Conservation (phyloP, 306 rosid genomes). For the Rubus idaeus region DNA sequence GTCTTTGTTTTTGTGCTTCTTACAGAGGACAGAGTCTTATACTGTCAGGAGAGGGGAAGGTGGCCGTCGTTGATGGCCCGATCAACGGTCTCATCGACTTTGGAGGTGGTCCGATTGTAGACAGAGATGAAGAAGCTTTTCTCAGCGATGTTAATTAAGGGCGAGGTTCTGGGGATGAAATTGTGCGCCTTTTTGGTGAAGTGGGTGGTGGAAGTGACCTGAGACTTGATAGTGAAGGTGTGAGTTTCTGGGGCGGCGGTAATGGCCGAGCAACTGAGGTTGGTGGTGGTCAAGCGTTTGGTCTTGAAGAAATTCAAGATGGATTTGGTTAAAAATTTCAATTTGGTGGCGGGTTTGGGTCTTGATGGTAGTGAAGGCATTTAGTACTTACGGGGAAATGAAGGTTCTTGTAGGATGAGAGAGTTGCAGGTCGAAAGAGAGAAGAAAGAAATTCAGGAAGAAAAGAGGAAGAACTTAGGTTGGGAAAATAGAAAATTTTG, state of each 20-base stretch:
- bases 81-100: no score
- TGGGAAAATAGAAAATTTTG: no score
- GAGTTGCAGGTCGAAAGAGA: no score
- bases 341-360: constrained; percentile 15
- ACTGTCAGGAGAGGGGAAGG: no score
- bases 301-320: constrained; percentile 26
- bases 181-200: constrained; percentile 32
- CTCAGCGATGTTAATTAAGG: no score
- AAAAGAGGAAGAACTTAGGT: no score
- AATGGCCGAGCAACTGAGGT: constrained; percentile 15
- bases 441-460: no score
- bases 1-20: no score
- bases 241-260: constrained; percentile 16
- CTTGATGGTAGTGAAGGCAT: constrained; percentile 16
- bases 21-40: no score
- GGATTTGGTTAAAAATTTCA: constrained; percentile 20
- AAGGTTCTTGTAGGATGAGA: neutral
- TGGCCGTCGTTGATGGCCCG: no score
- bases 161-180: constrained; percentile 26
- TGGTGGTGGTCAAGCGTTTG: constrained; percentile 24
- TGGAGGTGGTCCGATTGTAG: no score
- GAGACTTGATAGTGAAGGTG: constrained; percentile 19
- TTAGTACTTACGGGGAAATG: constrained; percentile 31
- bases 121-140: no score
- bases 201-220: constrained; percentile 12